A percentile compares a stretch with the other conserved stretches of the same genome.
Evolutionary conservation across 116 monocot genomes (phyloP).

Genomic region (Papilionanthe hybrid): DNA sequence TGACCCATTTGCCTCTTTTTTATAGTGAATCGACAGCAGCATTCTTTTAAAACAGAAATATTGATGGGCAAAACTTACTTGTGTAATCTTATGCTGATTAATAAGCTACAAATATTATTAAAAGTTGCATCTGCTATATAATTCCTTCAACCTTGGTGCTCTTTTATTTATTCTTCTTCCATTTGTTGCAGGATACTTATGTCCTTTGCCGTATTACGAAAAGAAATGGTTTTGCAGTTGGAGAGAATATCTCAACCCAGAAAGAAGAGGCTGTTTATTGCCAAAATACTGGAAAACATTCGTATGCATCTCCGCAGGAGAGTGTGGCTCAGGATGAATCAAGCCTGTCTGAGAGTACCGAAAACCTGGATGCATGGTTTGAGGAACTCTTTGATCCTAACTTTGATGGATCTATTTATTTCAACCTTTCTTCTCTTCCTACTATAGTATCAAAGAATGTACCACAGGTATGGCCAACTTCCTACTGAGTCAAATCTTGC

Average conservation of each 20-base stretch:
- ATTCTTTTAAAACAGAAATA: no score
- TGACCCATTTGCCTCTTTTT: no score
- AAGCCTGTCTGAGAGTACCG: conserved; percentile 20
- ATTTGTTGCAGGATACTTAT: conserved; percentile 38
- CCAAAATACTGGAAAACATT: conserved; percentile 3
- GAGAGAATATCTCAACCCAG: background rate
- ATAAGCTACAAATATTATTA: background rate
- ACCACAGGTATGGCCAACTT: conserved; percentile 26
- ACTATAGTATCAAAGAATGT: conserved; percentile 21
- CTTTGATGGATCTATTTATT: conserved; percentile 36
- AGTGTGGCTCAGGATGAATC: conserved; percentile 17
- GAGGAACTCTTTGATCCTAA: conserved; percentile 44
- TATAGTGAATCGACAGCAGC: no score
- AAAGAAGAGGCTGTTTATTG: conserved; percentile 2
- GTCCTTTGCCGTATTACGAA: conserved; percentile 87
- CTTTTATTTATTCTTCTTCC: background rate
- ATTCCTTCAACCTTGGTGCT: background rate
- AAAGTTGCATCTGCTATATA: background rate
- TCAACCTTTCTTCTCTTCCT: conserved; percentile 14
- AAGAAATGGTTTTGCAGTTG: conserved; percentile 34
- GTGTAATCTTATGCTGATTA: background rate
- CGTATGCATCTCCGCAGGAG: background rate
- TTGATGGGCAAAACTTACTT: background rate
- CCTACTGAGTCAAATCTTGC: background rate
- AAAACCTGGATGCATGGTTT: conserved; percentile 49